Conservation (phyloP, 2,329 filamentous ascomycete species). For the Aspergillus aculeatus region DNA sequence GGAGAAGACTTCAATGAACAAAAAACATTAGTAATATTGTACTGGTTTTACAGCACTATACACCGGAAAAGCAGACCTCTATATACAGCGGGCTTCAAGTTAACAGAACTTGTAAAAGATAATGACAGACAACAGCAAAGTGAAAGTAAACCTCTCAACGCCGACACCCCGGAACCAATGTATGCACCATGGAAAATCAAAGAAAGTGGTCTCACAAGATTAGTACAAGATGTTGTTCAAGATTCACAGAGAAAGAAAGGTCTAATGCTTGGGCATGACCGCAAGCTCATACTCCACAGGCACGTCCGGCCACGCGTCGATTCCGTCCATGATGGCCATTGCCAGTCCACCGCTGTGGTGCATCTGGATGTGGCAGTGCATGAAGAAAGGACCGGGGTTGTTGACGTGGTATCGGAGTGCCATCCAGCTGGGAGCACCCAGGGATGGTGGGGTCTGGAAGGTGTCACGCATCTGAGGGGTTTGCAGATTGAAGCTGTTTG, state of each 20-base stretch:
- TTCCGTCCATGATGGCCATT: constrained; percentile 49
- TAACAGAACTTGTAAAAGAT: not conserved
- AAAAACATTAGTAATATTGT: not conserved
- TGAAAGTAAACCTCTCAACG: not conserved
- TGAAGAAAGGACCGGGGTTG: constrained; percentile 49
- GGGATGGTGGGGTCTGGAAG: constrained; percentile 33
- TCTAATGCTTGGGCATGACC: not conserved
- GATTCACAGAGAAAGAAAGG: not conserved
- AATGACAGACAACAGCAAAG: not conserved
- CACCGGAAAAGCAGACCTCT: not conserved
- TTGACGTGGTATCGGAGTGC: constrained; percentile 48
- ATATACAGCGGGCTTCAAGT: not conserved
- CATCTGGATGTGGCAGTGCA: constrained; percentile 53
- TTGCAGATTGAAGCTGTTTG: constrained; percentile 47
- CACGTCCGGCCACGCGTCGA: constrained; percentile 47
- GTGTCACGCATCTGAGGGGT: constrained; percentile 45
- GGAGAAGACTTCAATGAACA: too few species aligned
- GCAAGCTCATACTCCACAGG: constrained; percentile 18
- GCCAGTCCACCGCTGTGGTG: constrained; percentile 52
- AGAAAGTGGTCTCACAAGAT: not conserved
- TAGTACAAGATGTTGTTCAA: not conserved
- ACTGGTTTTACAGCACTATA: not conserved
- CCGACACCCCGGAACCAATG: not conserved
- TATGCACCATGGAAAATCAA: not conserved
- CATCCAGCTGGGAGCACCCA: constrained; percentile 39